phyloP scores from a whole-genome alignment of 2,329 filamentous ascomycete genomes.

The Botryotinia narcissicola region DNA sequence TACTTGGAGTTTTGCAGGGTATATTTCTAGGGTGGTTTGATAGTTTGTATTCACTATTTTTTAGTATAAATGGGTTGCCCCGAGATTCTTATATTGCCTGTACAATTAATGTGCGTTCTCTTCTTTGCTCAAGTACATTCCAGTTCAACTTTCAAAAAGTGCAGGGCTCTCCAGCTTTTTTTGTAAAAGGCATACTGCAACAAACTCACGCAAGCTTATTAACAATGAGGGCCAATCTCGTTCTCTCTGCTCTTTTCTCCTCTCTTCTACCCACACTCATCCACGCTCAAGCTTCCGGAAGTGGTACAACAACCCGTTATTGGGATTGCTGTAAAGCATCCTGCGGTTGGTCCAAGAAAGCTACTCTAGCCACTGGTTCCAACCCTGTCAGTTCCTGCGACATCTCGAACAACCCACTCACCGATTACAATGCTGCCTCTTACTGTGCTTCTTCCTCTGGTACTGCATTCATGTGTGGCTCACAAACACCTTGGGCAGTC shows the following conservation, averaged over 20 bases:
- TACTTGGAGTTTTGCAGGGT: background rate
- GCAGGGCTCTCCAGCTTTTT: background rate
- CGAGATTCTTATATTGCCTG: background rate
- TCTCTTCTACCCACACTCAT: constrained; percentile 29
- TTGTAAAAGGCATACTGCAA: background rate
- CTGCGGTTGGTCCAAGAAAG: constrained; percentile 60
- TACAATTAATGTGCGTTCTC: background rate
- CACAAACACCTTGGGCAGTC: constrained; percentile 61
- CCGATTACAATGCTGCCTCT: constrained; percentile 47
- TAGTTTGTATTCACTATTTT: background rate
- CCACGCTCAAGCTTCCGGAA: constrained; percentile 29
- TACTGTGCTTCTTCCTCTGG: constrained; percentile 54
- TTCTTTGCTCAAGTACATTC: background rate
- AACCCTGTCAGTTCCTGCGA: constrained; percentile 34
- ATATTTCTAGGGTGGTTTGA: background rate
- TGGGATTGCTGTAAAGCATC: constrained; percentile 73
- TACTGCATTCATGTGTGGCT: constrained; percentile 56
- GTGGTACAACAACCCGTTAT: constrained; percentile 44
- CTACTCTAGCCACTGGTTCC: constrained; percentile 43
- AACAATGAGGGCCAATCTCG: background rate
- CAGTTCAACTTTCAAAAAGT: background rate
- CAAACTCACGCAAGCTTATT: background rate
- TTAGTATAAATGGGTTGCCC: background rate
- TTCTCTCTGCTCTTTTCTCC: constrained; percentile 17
- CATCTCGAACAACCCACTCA: constrained; percentile 53